Percentiles rank a stretch among this genome's conserved stretches.
These are phyloP conservation scores for Xylaria castorea DNA, from an alignment of 495 filamentous ascomycete genomes.

Conservation along the genomic window DNA sequence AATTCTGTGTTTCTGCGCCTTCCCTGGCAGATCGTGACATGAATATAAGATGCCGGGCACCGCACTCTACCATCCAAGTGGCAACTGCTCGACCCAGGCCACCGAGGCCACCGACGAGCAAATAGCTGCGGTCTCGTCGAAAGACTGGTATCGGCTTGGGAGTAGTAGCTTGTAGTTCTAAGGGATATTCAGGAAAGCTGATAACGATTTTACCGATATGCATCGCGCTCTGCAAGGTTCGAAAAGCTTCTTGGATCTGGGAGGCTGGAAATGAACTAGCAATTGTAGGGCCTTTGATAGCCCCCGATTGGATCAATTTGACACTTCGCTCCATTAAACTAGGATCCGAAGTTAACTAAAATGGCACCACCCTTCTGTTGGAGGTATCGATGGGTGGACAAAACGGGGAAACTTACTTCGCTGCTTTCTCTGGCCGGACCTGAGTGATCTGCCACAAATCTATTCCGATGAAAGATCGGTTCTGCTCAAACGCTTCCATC, in stretches of 20 bases:
- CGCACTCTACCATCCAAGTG: conserved; percentile 36
- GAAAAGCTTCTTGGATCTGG: conserved; percentile 13
- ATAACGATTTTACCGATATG: conserved; percentile 17
- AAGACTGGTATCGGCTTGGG: not conserved
- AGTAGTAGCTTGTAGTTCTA: not conserved
- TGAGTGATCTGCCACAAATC: conserved; percentile 30
- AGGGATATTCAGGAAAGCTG: not conserved
- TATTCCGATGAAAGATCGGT: conserved; percentile 42
- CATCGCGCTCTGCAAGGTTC: conserved; percentile 5
- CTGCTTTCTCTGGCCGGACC: not conserved
- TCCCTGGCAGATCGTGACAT: conserved; percentile 27
- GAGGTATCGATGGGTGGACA: not conserved
- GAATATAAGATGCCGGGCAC: conserved; percentile 37
- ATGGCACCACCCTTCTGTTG: not conserved
- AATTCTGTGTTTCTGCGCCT: not conserved
- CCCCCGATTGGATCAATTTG: not conserved
- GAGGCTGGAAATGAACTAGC: not conserved
- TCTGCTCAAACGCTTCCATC: conserved; percentile 46
- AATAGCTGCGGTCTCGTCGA: conserved; percentile 32
- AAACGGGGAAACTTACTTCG: not conserved
- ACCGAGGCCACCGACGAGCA: conserved; percentile 42
- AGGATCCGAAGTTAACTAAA: not conserved
- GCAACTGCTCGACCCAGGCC: conserved; percentile 38
- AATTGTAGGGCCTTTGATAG: conserved; percentile 5
- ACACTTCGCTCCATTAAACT: not conserved